Percentiles rank a stretch among this genome's conserved stretches.
Conservation (phyloP, 192 early-diverging fungal species). For the Rhizophlyctis rosea region DNA sequence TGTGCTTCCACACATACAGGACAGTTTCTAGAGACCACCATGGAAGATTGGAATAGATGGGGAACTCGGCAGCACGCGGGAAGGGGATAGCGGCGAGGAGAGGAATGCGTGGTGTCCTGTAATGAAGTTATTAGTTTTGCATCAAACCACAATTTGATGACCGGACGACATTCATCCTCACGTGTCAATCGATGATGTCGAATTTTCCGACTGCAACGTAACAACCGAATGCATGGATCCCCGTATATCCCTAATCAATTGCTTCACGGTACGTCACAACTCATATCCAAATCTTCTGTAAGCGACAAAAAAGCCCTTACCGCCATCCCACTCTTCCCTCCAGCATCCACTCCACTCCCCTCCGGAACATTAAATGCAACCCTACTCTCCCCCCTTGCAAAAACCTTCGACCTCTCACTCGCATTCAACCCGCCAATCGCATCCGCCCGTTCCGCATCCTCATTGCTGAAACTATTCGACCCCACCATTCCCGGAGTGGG, state of each 20-base stretch:
- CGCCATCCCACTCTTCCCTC: neutral
- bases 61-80: conserved; percentile 45
- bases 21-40: conserved; percentile 39
- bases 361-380: too few relatives aligned
- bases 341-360: neutral
- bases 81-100: neutral
- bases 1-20: conserved; percentile 71
- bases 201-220: neutral
- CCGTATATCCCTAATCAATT: neutral
- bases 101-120: conserved; percentile 21
- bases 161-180: too few relatives aligned
- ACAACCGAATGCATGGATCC: neutral
- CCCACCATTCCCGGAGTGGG: neutral
- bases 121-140: too few relatives aligned
- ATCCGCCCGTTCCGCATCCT: neutral
- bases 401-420: neutral
- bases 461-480: neutral
- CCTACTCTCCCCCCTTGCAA: neutral
- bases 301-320: neutral
- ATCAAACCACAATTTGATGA: too few relatives aligned
- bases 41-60: conserved; percentile 42
- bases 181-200: neutral
- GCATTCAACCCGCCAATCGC: neutral
- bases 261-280: neutral
- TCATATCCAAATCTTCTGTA: neutral